Base-by-base conservation (phyloP, 257 asterid species). In the Solanum megistacrolobum region DNA sequence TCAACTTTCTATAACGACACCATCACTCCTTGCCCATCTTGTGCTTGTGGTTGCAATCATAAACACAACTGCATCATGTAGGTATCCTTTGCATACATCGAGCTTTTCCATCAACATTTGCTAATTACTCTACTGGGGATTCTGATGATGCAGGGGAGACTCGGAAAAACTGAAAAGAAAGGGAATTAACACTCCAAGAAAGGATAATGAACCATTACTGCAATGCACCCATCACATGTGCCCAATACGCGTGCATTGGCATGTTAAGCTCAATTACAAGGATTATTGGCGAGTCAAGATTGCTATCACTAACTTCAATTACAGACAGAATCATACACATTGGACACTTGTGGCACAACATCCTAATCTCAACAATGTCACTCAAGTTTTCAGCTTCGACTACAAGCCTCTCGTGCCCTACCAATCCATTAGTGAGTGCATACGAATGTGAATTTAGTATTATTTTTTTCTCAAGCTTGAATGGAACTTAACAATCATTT, bases 291-390 rank as follows among this genome's bases (percentile, higher is more conserved):
- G 96, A 2, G 94, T 91, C 5, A 95, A 95, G 88, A 79, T 95
- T n/a, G 94, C 98, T 25, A 88, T 95, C 31, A 94, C 98, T 3
- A 94, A 95, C 76, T 95, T 95, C 91, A 92, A 95, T 32, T 95
- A 92, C 90, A 89, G 90, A 88, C 86, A 90, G 95, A 95, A 95
- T 88, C 93, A 95, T 88, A 91, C 97, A 6, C 96, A 93, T 74
- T 95, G 98, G 98, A 95, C 96, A 2, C 92, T 94, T 1, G 98
- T 95, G 13, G 98, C 94, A 11, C 98, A 94, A 83, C 98, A 95
- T 85, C 98, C 98, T 21, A 95, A 92, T 90, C 95, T 95, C 92
- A 93, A 90, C 89, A 93, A 94, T 73, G 93, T 95, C 83, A 94
- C 98, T 38, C 94, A 92, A 91, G 96, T 94, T 85, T 95, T 95